phyloP scores from a whole-genome alignment of 2,329 filamentous ascomycete genomes.

The Monosporascus ibericus region DNA sequence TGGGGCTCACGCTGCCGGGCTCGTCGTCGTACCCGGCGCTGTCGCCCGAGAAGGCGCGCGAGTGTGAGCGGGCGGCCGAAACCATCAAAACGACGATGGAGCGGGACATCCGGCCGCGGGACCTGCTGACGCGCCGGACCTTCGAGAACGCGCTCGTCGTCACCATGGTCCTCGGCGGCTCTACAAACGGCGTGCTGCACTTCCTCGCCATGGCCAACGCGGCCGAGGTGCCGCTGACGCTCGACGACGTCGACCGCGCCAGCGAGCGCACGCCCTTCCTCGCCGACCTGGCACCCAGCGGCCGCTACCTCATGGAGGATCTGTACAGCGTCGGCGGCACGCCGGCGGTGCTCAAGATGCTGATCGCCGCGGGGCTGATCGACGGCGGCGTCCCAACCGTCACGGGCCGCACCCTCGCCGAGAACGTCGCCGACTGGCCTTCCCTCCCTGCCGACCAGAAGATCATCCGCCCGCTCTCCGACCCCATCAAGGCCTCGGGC shows the following conservation, averaged over 20 bases:
- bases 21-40: conserved; percentile 78
- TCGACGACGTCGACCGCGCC: conserved; percentile 79
- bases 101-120: conserved; percentile 72
- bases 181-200: conserved; percentile 83
- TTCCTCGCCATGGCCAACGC: conserved; percentile 87
- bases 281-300: conserved; percentile 77
- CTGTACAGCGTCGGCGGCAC: conserved; percentile 71
- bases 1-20: conserved; percentile 76
- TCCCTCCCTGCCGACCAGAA: conserved; percentile 58
- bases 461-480: conserved; percentile 70
- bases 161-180: conserved; percentile 88
- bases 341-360: conserved; percentile 66
- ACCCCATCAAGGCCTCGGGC: conserved; percentile 73
- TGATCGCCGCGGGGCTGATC: conserved; percentile 64
- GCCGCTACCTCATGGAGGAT: conserved; percentile 76
- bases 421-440: conserved; percentile 66
- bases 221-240: conserved; percentile 66
- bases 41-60: conserved; percentile 77
- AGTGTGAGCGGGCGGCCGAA: conserved; percentile 75
- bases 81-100: conserved; percentile 77
- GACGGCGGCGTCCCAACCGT: conserved; percentile 67
- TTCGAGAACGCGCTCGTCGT: conserved; percentile 88
- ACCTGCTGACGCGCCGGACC: conserved; percentile 71
- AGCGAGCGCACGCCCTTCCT: conserved; percentile 81
- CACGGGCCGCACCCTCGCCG: conserved; percentile 67